A percentile compares a stretch with the other conserved stretches of the same genome.
Conservation (phyloP, 495 filamentous ascomycete species). For the Aspergillus conjunctus region DNA sequence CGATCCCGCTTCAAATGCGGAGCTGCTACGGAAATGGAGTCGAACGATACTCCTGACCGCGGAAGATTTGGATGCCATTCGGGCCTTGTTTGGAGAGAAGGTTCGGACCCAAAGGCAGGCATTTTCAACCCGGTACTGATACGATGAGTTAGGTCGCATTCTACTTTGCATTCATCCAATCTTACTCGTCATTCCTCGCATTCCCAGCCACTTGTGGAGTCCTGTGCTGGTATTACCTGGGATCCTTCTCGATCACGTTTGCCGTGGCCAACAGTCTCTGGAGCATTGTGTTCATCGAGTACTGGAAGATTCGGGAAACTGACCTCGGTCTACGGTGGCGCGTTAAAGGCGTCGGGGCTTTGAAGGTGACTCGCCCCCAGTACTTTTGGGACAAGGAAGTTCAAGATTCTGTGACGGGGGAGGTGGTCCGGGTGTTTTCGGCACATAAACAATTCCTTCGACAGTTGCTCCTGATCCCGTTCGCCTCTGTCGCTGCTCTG, state of each 20-base stretch:
- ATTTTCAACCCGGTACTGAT: neutral
- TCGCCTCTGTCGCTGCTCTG: constrained; percentile 70
- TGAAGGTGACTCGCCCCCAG: constrained; percentile 75
- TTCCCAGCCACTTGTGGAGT: constrained; percentile 80
- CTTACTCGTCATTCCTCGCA: constrained; percentile 83
- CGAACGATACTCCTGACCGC: constrained; percentile 69
- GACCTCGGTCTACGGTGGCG: constrained; percentile 92
- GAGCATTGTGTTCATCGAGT: constrained; percentile 90
- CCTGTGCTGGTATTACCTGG: constrained; percentile 73
- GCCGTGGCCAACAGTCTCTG: constrained; percentile 76
- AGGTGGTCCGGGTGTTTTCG: constrained; percentile 74
- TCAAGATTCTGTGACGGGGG: constrained; percentile 80
- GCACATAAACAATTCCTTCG: constrained; percentile 71
- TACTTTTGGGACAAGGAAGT: constrained; percentile 77
- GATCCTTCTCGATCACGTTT: constrained; percentile 80
- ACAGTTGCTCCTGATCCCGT: constrained; percentile 84
- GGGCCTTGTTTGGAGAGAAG: constrained; percentile 86
- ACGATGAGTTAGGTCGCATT: constrained; percentile 65
- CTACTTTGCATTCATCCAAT: constrained; percentile 94
- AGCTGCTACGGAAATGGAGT: constrained; percentile 84
- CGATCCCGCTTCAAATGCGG: constrained; percentile 79
- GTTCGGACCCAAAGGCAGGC: constrained; percentile 34
- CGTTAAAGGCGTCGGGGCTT: constrained; percentile 76
- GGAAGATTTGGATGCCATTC: constrained; percentile 77
- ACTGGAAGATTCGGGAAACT: constrained; percentile 91